Conservation (phyloP, 2,329 filamentous ascomycete species). For the Purpureocillium lavendulum region DNA sequence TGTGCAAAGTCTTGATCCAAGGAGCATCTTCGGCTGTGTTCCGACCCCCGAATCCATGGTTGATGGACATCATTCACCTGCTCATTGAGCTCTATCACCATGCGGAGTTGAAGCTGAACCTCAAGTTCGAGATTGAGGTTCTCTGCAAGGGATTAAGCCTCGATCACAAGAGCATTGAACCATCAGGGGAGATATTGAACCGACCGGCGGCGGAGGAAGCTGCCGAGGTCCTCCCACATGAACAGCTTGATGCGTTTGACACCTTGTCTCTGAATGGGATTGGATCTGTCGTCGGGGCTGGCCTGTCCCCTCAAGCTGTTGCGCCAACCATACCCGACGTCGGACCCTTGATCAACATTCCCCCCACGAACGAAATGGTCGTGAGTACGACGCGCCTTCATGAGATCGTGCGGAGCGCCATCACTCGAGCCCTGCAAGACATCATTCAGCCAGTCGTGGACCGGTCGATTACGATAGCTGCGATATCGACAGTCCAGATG, state of each 20-base stretch:
- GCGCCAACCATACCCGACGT: slow-evolving; percentile 79
- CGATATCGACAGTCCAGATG: slow-evolving; percentile 91
- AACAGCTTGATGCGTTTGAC: slow-evolving; percentile 73
- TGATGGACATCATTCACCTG: slow-evolving; percentile 90
- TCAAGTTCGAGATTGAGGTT: slow-evolving; percentile 98
- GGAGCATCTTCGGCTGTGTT: slow-evolving; percentile 82
- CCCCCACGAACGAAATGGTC: slow-evolving; percentile 72
- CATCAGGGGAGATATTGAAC: slow-evolving; percentile 77
- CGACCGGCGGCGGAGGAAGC: slow-evolving; percentile 57
- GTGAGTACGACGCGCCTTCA: slow-evolving; percentile 60
- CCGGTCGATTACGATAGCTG: slow-evolving; percentile 93
- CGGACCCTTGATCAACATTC: slow-evolving; percentile 68
- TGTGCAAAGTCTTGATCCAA: slow-evolving; percentile 89
- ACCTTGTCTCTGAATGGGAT: slow-evolving; percentile 72
- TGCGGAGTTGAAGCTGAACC: slow-evolving; percentile 87
- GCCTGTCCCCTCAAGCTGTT: slow-evolving; percentile 70
- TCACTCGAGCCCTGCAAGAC: slow-evolving; percentile 84
- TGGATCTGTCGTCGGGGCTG: slow-evolving; percentile 57
- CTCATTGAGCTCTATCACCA: slow-evolving; percentile 91
- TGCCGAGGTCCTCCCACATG: slow-evolving; percentile 50
- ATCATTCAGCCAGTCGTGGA: slow-evolving; percentile 98
- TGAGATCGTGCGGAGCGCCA: slow-evolving; percentile 75
- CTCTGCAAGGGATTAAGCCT: slow-evolving; percentile 85
- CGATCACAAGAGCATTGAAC: slow-evolving; percentile 88
- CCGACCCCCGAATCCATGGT: slow-evolving; percentile 90